Evolutionary conservation across 495 filamentous ascomycete species (phyloP), one percentile per base, ranked within the genome.

Genomic region (Talaromyces borbonicus): DNA sequence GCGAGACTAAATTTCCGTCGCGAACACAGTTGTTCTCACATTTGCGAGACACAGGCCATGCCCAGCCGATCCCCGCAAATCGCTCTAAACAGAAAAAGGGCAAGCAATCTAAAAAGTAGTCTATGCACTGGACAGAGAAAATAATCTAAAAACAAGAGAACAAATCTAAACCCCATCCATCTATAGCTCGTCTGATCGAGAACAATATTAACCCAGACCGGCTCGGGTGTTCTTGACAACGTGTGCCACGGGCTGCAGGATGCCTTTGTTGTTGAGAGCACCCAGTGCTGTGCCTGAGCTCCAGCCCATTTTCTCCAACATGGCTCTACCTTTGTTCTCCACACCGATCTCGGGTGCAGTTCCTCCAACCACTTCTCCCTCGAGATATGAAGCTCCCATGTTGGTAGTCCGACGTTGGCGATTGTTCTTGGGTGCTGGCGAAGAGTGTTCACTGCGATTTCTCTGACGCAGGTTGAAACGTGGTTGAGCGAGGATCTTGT

Each of bases 281-380:
- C 92, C 92, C n/a, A 99, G 71, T 5, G 81, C 83, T 61, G 81
- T 97, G 4, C 92, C 92, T 36, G 76, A 81, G 49, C 73, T 84
- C 87, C 93, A 99, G 14, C 92, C 92, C 92, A 97, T 97, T 66
- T 90, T 97, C 62, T 95, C 89, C 43, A 99, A 59, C 84, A 99
- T 87, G 3, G 79, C 80, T 33, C 87, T 74, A 16, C 92, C 92
- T 52, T 74, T 83, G 49, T 95, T 99, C 38, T 85, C 87, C 3
- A 64, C 69, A 1, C 87, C 86, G 20, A 99, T 70, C 60, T 94
- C 90, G 2, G 86, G 83, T 0, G 90, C 92, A 25, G 77, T 74
- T 8, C 74, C 86, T 32, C 90, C 92, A 15, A 96, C 89, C 33
- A 94, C 66, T 47, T 96, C 87, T n/a, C 92, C 92, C 51, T 97